These are phyloP conservation scores for Sporothrix inflata DNA, from an alignment of 2,329 filamentous ascomycete species.

Conservation along the genomic window DNA sequence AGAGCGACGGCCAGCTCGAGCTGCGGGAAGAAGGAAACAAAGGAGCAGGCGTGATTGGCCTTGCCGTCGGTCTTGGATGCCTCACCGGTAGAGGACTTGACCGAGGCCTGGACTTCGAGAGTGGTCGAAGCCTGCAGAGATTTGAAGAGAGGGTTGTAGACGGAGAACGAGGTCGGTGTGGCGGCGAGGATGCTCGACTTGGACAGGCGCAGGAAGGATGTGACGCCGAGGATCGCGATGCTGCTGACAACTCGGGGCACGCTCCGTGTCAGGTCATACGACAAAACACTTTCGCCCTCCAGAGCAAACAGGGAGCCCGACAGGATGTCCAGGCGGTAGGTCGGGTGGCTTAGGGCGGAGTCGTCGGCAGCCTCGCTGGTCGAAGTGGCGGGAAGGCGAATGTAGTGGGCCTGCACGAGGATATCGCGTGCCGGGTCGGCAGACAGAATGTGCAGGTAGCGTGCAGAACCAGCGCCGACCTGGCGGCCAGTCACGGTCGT, in stretches of 20 bases:
- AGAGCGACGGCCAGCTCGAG: constrained; percentile 69
- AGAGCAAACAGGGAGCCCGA: constrained; percentile 68
- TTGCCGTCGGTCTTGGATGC: constrained; percentile 39
- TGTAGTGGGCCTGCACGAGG: constrained; percentile 36
- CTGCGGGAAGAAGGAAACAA: constrained; percentile 67
- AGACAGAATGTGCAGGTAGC: constrained; percentile 44
- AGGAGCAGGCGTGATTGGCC: constrained; percentile 42
- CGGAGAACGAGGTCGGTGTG: constrained; percentile 58
- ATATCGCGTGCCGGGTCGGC: constrained; percentile 33
- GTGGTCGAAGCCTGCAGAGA: constrained; percentile 58
- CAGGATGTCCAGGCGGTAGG: constrained; percentile 63
- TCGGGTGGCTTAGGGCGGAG: constrained; percentile 27
- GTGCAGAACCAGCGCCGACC: constrained; percentile 31
- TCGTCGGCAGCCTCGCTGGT: constrained; percentile 1
- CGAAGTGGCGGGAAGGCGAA: constrained; percentile 29
- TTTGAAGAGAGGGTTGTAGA: constrained; percentile 72
- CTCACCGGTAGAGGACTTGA: constrained; percentile 26
- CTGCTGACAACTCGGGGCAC: constrained; percentile 63
- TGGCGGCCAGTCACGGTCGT: constrained; percentile 43
- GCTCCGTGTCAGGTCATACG: constrained; percentile 66
- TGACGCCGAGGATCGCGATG: constrained; percentile 55
- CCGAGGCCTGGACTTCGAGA: constrained; percentile 43
- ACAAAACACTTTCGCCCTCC: constrained; percentile 54
- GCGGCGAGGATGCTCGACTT: constrained; percentile 66
- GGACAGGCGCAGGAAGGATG: constrained; percentile 69